Conservation (phyloP, 140 eudicot genomes). For the Anethum foeniculum region DNA sequence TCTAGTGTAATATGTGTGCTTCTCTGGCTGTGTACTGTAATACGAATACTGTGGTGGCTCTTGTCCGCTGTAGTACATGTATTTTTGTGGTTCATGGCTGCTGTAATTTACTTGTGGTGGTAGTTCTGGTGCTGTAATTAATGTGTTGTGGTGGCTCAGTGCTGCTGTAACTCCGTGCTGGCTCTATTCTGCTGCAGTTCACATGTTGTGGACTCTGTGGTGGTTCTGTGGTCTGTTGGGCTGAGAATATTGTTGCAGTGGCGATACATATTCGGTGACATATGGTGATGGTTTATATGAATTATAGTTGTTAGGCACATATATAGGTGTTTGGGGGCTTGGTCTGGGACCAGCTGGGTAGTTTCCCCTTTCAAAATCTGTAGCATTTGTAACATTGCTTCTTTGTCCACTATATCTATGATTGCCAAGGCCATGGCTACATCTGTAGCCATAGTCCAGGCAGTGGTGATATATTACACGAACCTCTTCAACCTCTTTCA, state of each 20-base stretch:
- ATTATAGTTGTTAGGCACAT: slow-evolving; percentile 49
- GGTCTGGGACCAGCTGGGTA: neutral
- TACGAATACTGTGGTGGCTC: slow-evolving; percentile 22
- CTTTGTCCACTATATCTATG: slow-evolving; percentile 29
- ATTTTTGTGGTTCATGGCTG: slow-evolving; percentile 17
- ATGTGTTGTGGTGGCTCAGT: slow-evolving; percentile 24
- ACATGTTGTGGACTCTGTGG: slow-evolving; percentile 10
- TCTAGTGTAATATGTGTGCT: slow-evolving; percentile 19
- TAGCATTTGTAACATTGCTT: slow-evolving; percentile 17
- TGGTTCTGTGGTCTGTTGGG: slow-evolving; percentile 13
- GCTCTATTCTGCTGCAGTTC: neutral
- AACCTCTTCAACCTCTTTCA: slow-evolving; percentile 48
- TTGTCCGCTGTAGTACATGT: slow-evolving; percentile 9
- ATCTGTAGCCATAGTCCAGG: slow-evolving; percentile 42
- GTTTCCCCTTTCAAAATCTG: neutral
- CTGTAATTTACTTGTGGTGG: slow-evolving; percentile 7
- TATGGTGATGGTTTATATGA: slow-evolving; percentile 54
- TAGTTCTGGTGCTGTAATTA: slow-evolving; percentile 24
- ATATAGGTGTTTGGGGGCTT: slow-evolving; percentile 32
- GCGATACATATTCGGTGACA: slow-evolving; percentile 53
- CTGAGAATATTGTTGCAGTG: slow-evolving; percentile 21
- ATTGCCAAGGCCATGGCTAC: slow-evolving; percentile 15
- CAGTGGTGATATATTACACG: slow-evolving; percentile 57
- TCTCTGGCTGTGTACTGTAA: slow-evolving; percentile 29
- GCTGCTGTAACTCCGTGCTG: slow-evolving; percentile 22